Base-by-base conservation (phyloP, 2,329 filamentous ascomycete species). In the Colletotrichum caudatum region DNA sequence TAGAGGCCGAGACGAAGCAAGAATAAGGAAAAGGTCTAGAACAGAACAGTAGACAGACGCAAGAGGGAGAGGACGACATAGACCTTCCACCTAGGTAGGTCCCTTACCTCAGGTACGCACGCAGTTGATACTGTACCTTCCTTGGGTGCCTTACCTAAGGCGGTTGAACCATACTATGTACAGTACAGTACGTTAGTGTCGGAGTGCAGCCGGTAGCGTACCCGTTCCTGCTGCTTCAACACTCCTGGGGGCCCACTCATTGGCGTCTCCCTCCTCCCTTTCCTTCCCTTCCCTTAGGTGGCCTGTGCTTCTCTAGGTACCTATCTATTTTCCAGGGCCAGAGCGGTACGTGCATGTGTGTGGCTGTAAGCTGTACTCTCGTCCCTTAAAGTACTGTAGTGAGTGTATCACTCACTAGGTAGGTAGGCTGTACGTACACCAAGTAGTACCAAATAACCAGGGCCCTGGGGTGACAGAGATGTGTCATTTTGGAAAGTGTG, bases 401-500 rank as follows among this genome's bases (percentile, higher is more conserved):
- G 29, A 29, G 29, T 29, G 29, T 29, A 29, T 4, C 29, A 29
- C 29, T 29, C 29, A 29, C 29, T 29, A 29, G 5, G 39, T 41
- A 41, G 14, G 20, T 41, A 16, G 6, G 14, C 41, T 20, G 41
- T 44, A 51, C 35, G 35, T 35, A 35, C 35, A 8, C 6, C 9
- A 35, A 8, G 35, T 9, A 37, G 35, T 37, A 35, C 39, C 9
- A 48, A 61, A 35, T 20, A 46, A 50, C 51, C 18, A 16, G 56
- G 29, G 56, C 16, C 57, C 51, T 57, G 29, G 23, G 48, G 50
- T 37, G 23, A 18, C 53, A 60, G 58, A 59, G 63, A 67, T 64
- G 69, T 71, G 65, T 71, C 59, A 61, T 71, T 69, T 71, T 64
- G 53, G 48, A 56, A 56, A 62, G 64, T 48, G 29, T 29, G 29